Percentiles rank a stretch among this genome's conserved stretches.
These are phyloP conservation scores for Skeletonema tropicum DNA, from an alignment of 108 stramenopile genomes.

Conservation along the genomic window DNA sequence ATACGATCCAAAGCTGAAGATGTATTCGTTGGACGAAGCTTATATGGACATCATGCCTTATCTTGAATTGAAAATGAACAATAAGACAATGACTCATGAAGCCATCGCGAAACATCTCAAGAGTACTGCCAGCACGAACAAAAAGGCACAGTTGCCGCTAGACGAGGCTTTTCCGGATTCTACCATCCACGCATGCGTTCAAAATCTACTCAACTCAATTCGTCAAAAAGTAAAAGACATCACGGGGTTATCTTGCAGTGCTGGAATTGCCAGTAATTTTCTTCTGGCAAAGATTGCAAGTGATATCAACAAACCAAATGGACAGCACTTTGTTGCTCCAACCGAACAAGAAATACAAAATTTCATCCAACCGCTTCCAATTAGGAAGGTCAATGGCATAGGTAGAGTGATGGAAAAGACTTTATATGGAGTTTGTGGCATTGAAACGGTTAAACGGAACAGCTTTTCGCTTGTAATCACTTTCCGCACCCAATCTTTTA, in stretches of 20 bases:
- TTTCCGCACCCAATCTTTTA: too few relatives aligned
- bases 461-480: too few relatives aligned
- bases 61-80: conserved; percentile 47
- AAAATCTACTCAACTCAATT: conserved; percentile 64
- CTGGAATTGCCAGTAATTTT: conserved; percentile 90
- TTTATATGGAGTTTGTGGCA: conserved; percentile 63
- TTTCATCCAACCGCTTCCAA: conserved; percentile 77
- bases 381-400: conserved; percentile 87
- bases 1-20: conserved; percentile 85
- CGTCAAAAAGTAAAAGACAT: conserved; percentile 60
- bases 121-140: conserved; percentile 1
- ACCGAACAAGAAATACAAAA: conserved; percentile 56
- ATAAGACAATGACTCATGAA: conserved; percentile 45
- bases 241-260: conserved; percentile 93
- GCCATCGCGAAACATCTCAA: conserved; percentile 25
- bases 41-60: conserved; percentile 91
- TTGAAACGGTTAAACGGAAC: too few relatives aligned
- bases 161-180: conserved; percentile 21
- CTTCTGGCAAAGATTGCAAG: conserved; percentile 93
- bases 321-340: conserved; percentile 86
- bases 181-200: conserved; percentile 37
- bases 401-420: conserved; percentile 94
- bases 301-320: conserved; percentile 96
- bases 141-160: neutral
- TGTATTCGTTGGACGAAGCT: conserved; percentile 93